Conservation (phyloP, 176 grass and related monocot genomes). For the Juncus effusus region DNA sequence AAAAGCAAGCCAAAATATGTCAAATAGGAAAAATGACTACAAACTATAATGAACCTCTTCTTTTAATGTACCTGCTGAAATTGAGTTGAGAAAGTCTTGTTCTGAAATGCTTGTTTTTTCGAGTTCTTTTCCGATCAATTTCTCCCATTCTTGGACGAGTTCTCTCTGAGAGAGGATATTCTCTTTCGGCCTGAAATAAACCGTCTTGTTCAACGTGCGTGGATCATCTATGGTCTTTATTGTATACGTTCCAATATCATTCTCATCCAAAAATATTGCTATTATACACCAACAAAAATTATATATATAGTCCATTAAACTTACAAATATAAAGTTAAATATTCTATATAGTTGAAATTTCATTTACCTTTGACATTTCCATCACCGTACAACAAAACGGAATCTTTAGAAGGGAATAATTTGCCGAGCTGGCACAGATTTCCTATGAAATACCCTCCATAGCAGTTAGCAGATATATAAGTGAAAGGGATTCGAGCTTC, state of each 20-base stretch:
- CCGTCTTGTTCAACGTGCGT: slow-evolving; percentile 48
- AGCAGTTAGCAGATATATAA: slow-evolving; percentile 49
- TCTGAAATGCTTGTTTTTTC: slow-evolving; percentile 31
- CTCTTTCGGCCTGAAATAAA: slow-evolving; percentile 39
- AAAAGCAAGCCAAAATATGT: neutral
- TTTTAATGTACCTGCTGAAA: slow-evolving; percentile 40
- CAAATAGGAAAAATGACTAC: neutral
- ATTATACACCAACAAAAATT: no score
- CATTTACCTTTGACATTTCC: slow-evolving; percentile 43
- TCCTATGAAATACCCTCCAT: slow-evolving; percentile 24
- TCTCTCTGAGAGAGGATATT: slow-evolving; percentile 59
- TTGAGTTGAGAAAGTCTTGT: slow-evolving; percentile 42
- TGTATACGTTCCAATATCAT: slow-evolving; percentile 44
- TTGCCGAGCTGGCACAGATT: slow-evolving; percentile 35
- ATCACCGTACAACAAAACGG: slow-evolving; percentile 36
- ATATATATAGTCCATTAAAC: neutral
- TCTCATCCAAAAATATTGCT: slow-evolving; percentile 41
- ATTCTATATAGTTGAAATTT: neutral
- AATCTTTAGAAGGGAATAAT: slow-evolving; percentile 48
- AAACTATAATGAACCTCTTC: neutral
- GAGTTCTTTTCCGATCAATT: slow-evolving; percentile 42
- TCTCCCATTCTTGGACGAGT: slow-evolving; percentile 45
- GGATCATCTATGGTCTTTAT: slow-evolving; percentile 49
- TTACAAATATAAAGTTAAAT: neutral
- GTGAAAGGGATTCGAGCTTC: slow-evolving; percentile 49